Base-by-base conservation (phyloP, 306 rosid species). In the Myrica gale region DNA sequence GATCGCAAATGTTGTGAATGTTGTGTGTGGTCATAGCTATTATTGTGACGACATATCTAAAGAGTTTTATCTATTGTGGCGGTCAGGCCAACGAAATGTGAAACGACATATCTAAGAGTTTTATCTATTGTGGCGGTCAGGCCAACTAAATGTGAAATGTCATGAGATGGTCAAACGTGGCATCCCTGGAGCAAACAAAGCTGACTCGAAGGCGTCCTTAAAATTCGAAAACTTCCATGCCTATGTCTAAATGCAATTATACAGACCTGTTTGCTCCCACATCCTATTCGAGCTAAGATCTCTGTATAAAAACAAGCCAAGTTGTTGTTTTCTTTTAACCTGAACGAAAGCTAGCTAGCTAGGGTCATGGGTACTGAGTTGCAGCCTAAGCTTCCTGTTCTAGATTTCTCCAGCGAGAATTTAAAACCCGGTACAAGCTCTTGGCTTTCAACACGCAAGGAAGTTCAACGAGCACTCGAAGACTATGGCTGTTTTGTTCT, bases 401-500 rank as follows among this genome's bases (percentile, higher is more conserved):
- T 86, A 45, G 75, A 75, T 80, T 86, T 86, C 76, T 78, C 83
- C 2, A 10, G 57, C 20, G 73, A 80, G 0, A 37, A 74, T 19
- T 43, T 80, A 45, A 78, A 83, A 48, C 80, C 79, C 12, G 86
- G 83, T 53, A 50, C 85, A 62, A 53, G 48, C 10, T 45, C 43
- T 20, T 86, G 87, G 87, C 13, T 32, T 5, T 61, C 54, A 37
- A 73, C 74, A 68, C 58, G 83, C 74, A 70, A 76, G 42, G 67
- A 82, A 11, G 83, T 85, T 71, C 80, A 61, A 23, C 47, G 23
- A 77, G 89, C 89, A 1, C 46, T 85, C 15, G 85, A 82, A 74
- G 89, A 85, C 23, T 82, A 79, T 43, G 89, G 89, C 10, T 85
- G 86, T 58, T 85, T 85, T 20, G 41, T 82, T 0, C 81, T 82